Evolutionary conservation across 129 eudicot genomes (phyloP), one percentile per base, ranked within the genome.

Genomic region (Kitagawia praeruptora): DNA sequence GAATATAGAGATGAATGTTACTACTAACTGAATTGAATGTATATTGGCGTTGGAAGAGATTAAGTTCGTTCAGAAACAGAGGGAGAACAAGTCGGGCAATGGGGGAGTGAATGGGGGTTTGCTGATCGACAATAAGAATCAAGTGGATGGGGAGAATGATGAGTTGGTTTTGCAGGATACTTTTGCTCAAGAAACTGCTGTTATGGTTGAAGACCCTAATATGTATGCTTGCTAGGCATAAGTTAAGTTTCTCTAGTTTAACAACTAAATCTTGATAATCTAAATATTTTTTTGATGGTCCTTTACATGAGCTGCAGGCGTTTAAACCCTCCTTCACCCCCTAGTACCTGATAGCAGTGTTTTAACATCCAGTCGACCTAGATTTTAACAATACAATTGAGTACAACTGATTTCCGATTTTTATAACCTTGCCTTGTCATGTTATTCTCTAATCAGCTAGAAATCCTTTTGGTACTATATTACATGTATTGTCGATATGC

Each of bases 131-230:
- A 25, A 3, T 21, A 94, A 91, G 82, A 85, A 81, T 13, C 96
- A 86, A 44, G 97, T 83, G n/a, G 98, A 90, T 75, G 93, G 89
- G 0, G 98, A 95, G 79, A 92, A 95, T 75, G 98, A 95, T n/a
- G 98, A 95, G 63, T 86, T 92, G 87, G 98, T 95, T 73, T 89
- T 95, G 85, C 98, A 95, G 86, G 98, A 95, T 88, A 95, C 98
- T 2, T 95, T 95, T 85, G 98, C 98, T 54, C 96, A 90, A 80
- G 98, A 95, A 85, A 95, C 99, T 82, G 99, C 99, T 82, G 97
- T 95, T 79, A 79, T 92, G 97, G 96, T 88, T 54, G 99, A 95
- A 88, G 99, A 95, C 80, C 99, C 99, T 47, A 94, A 89, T 84
- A 92, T 95, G 99, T 95, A 86, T 75, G 78, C 46, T 34, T 34